Conservation (phyloP, 331 rosid species). For the Malus hybrid region DNA sequence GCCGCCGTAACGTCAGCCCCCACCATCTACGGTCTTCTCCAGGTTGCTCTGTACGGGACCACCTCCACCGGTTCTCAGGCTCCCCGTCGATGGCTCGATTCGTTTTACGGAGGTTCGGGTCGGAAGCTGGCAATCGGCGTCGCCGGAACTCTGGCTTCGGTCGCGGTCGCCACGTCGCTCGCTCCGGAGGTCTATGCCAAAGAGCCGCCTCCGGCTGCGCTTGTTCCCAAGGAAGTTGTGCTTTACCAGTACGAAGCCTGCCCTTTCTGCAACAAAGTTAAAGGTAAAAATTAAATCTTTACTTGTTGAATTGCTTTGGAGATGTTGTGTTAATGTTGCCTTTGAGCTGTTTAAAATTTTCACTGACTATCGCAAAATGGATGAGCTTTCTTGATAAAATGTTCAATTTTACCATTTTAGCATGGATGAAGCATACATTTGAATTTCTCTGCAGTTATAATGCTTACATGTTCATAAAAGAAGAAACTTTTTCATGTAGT, state of each 20-base stretch:
- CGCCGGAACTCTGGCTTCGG: conserved; percentile 42
- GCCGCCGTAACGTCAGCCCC: conserved; percentile 16
- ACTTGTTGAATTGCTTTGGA: background rate
- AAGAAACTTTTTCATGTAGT: background rate
- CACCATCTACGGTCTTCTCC: conserved; percentile 39
- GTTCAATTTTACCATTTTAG: background rate
- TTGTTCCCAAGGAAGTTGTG: conserved; percentile 64
- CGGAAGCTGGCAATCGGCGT: conserved; percentile 33
- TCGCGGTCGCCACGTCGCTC: conserved; percentile 29
- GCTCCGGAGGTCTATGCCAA: conserved; percentile 58
- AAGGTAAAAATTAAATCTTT: conserved; percentile 33
- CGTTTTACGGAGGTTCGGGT: conserved; percentile 10
- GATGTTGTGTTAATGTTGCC: background rate
- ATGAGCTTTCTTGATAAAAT: too few species aligned
- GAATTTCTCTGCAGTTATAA: background rate
- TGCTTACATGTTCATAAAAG: background rate
- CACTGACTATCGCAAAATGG: background rate
- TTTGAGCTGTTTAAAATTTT: background rate
- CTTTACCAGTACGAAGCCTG: conserved; percentile 98
- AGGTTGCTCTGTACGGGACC: conserved; percentile 38
- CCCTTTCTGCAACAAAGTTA: conserved; percentile 97
- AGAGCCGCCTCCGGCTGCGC: conserved; percentile 51
- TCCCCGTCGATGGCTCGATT: conserved; percentile 36
- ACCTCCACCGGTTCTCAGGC: conserved; percentile 1
- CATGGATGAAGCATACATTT: background rate